phyloP scores from a whole-genome alignment of 352 stramenopile genomes.

The Aphanomyces astaci region DNA sequence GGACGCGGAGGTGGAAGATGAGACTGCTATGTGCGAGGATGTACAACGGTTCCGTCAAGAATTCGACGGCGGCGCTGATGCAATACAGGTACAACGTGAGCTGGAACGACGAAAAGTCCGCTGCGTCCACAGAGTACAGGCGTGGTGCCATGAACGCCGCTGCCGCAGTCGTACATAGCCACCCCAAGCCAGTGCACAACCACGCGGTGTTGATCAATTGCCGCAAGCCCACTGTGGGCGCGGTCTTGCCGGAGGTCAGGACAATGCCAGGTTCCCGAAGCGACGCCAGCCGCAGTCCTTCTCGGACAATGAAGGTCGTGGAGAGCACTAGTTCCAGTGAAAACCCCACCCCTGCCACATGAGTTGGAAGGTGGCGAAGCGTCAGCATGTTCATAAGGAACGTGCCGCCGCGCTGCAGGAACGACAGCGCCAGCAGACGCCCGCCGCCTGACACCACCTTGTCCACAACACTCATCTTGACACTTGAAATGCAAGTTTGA shows the following conservation, averaged over 20 bases:
- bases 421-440: slow-evolving; percentile 60
- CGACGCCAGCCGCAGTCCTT: slow-evolving; percentile 82
- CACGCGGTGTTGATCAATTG: slow-evolving; percentile 69
- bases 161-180: slow-evolving; percentile 36
- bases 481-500: not conserved
- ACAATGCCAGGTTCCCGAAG: slow-evolving; percentile 71
- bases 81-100: slow-evolving; percentile 67
- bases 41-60: slow-evolving; percentile 75
- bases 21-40: slow-evolving; percentile 68
- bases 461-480: slow-evolving; percentile 16
- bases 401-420: slow-evolving; percentile 76
- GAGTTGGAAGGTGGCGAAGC: slow-evolving; percentile 58
- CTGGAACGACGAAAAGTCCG: slow-evolving; percentile 34
- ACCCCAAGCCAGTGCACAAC: slow-evolving; percentile 60
- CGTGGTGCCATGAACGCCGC: slow-evolving; percentile 25
- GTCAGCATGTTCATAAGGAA: slow-evolving; percentile 82
- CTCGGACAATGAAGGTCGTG: slow-evolving; percentile 84
- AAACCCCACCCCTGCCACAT: slow-evolving; percentile 75
- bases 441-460: slow-evolving; percentile 34
- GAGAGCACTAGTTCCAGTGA: slow-evolving; percentile 84
- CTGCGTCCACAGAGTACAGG: slow-evolving; percentile 25
- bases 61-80: slow-evolving; percentile 66
- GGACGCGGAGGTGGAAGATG: slow-evolving; percentile 75
- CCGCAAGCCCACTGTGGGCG: slow-evolving; percentile 32
- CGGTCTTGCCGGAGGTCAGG: slow-evolving; percentile 8